Conservation (phyloP, 805 yeast species). For the Schizosaccharomyces octosporus region DNA sequence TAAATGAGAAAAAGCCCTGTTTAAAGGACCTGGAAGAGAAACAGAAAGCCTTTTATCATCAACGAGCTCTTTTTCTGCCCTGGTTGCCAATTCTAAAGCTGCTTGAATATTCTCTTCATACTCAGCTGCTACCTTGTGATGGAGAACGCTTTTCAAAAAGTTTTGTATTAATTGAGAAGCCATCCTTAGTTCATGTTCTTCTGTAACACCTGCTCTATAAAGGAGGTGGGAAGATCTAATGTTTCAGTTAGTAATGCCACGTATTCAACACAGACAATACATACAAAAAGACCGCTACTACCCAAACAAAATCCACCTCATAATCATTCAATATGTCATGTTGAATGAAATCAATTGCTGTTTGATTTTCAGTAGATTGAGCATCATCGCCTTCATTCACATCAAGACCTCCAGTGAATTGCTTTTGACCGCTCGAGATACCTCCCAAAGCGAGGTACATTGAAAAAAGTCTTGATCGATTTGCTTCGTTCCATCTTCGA, state of each 20-base stretch:
- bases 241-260: background rate
- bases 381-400: background rate
- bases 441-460: background rate
- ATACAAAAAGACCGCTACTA: background rate
- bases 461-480: background rate
- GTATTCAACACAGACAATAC: background rate
- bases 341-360: background rate
- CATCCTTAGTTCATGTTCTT: background rate
- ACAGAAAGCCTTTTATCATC: background rate
- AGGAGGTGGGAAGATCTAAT: background rate
- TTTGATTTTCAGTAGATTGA: background rate
- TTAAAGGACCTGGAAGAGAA: background rate
- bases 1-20: background rate
- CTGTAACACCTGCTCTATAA: background rate
- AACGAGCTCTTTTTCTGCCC: background rate
- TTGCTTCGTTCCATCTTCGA: background rate
- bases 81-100: background rate
- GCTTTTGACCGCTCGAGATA: background rate
- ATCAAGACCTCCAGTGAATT: background rate
- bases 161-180: background rate
- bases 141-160: background rate
- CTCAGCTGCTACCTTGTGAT: background rate
- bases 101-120: background rate
- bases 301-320: background rate
- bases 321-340: background rate